These are phyloP conservation scores for Tricholoma terreum DNA, from an alignment of 768 basidiomycete genomes.

Conservation along the genomic window DNA sequence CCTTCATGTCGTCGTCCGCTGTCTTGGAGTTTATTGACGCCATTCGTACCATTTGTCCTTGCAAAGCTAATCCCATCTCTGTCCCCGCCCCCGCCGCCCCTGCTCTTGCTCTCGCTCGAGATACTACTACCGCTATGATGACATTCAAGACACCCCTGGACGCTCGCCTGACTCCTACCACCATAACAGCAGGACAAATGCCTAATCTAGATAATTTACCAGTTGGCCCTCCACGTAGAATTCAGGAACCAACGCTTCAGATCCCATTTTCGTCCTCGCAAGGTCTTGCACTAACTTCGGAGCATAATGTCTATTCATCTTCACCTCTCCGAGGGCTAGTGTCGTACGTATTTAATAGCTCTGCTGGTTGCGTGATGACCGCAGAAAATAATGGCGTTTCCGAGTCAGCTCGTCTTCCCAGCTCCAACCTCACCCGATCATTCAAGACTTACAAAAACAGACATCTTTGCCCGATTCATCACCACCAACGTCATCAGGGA, in stretches of 20 bases:
- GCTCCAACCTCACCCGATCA: neutral
- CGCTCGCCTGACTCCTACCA: neutral
- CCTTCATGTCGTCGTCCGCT: constrained; percentile 49
- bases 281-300: neutral
- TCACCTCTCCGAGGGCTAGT: constrained; percentile 3
- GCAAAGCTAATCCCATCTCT: constrained; percentile 53
- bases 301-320: constrained; percentile 4
- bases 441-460: constrained; percentile 9
- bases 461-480: constrained; percentile 10
- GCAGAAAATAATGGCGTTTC: neutral
- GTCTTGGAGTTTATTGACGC: constrained; percentile 58
- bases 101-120: neutral
- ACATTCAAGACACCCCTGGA: neutral
- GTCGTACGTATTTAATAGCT: neutral
- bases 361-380: neutral
- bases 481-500: constrained; percentile 11
- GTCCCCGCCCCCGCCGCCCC: constrained; percentile 7
- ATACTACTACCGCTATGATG: neutral
- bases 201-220: constrained; percentile 7
- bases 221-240: neutral
- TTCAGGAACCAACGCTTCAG: neutral
- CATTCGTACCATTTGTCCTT: constrained; percentile 70
- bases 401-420: neutral
- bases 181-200: neutral
- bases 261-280: constrained; percentile 12